These are phyloP conservation scores for Solanum dulcamara DNA, from an alignment of 257 asterid species.

Conservation along the genomic window DNA sequence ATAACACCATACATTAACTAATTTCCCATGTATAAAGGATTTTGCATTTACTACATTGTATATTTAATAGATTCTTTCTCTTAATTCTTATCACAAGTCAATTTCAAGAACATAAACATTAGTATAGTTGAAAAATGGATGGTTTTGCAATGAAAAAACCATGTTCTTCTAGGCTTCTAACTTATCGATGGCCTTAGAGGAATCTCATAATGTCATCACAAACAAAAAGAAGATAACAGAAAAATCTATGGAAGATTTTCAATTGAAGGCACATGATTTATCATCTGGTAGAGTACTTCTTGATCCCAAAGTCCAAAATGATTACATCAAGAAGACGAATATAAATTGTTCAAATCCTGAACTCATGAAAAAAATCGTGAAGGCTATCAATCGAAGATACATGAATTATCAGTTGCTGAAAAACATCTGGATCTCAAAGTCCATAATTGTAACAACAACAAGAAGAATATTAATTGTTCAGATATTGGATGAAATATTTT, in stretches of 20 bases:
- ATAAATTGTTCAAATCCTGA: not conserved
- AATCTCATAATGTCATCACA: not conserved
- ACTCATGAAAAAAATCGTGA: not conserved
- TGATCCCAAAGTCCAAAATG: conserved; percentile 30
- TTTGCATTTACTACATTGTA: not conserved
- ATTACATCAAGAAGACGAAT: not conserved
- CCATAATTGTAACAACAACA: not conserved
- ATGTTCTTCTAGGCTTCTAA: conserved; percentile 32
- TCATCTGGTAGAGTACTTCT: conserved; percentile 1
- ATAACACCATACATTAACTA: not conserved
- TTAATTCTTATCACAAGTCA: not conserved
- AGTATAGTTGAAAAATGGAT: not conserved
- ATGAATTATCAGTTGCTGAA: not conserved
- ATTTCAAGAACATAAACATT: not conserved
- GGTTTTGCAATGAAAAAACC: not conserved
- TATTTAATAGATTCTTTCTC: not conserved
- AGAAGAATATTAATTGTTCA: not conserved
- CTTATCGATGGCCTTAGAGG: conserved; percentile 21
- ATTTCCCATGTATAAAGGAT: not conserved
- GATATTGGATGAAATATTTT: conserved; percentile 28
- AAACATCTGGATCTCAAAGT: not conserved
- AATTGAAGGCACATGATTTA: not conserved
- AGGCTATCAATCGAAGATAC: not conserved
- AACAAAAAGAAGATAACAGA: not conserved
- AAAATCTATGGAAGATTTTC: not conserved